Base-by-base conservation (phyloP, 2,329 filamentous ascomycete species). In the Aspergillus sp. region DNA sequence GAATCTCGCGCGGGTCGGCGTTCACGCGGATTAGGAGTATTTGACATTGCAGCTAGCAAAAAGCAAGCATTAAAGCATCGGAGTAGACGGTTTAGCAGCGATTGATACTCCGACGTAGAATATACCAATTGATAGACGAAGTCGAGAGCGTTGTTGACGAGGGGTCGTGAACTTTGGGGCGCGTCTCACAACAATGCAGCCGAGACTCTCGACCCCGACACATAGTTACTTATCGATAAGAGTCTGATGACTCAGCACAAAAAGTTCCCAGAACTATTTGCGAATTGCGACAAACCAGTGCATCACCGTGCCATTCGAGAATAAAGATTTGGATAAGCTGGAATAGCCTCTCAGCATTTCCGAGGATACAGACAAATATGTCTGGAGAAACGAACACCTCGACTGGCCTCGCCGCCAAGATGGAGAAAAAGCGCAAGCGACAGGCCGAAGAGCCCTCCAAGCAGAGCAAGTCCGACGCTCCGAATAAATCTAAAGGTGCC, bases 401-500 rank as follows among this genome's bases (percentile, higher is more conserved):
- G 3, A 65, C 68, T 41, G 66, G 66, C 3, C 67, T 75, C n/a
- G 63, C 72, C 30, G 61, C 64, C 44, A 73, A 73, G 54, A 61
- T 74, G 37, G 67, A 76, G 53, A 75, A 75, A 61, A 77, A 77
- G 67, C 74, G 74, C 63, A 76, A 74, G 67, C 68, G 74, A 60
- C 69, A 74, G 53, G 68, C 70, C 50, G 70, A 72, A 39, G 72
- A 73, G 19, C 57, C 67, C 42, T 62, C 66, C 17, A 67, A 70
- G 60, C 46, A 68, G 63, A 65, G 65, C 54, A 66, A 66, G 54
- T 53, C 65, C 34, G 63, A 65, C 34, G 48, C 62, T 34, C 60
- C 57, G 9, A 49, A 34, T 47, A 55, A 63, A 46, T 58, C 61
- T 54, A 52, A 61, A 50, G 66, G 55, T 50, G 61, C 58, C 41